Conservation (phyloP, 2,329 filamentous ascomycete genomes). For the Aspergillus jensenii region DNA sequence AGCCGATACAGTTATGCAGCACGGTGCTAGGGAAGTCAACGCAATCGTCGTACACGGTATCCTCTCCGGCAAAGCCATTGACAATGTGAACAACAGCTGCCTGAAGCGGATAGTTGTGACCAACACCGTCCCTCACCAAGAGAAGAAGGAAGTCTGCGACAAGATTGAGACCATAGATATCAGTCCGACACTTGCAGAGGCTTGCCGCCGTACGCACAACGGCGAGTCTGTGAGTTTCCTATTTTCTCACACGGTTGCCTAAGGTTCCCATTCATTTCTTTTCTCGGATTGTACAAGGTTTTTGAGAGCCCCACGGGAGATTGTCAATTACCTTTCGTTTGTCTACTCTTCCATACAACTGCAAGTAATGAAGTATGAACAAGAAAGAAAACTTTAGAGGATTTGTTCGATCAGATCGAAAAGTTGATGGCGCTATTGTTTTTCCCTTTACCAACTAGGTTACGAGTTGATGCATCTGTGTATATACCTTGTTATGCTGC, state of each 20-base stretch:
- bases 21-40: conserved; percentile 83
- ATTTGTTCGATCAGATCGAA: conserved; percentile 2
- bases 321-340: neutral
- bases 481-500: conserved; percentile 5
- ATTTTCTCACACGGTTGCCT: conserved; percentile 49
- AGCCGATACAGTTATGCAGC: conserved; percentile 80
- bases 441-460: neutral
- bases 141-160: conserved; percentile 75
- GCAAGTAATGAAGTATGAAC: conserved; percentile 11
- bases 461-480: conserved; percentile 5
- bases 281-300: neutral
- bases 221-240: conserved; percentile 53
- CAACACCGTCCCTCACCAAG: conserved; percentile 79
- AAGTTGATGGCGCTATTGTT: conserved; percentile 6
- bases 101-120: conserved; percentile 82
- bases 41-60: conserved; percentile 96
- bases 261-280: conserved; percentile 10
- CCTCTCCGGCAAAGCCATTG: conserved; percentile 81
- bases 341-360: conserved; percentile 6
- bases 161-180: conserved; percentile 91
- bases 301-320: neutral
- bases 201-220: conserved; percentile 51
- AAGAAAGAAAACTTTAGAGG: conserved; percentile 1
- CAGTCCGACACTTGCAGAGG: conserved; percentile 66
- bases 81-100: conserved; percentile 76